Evolutionary conservation across 441 rosid species (phyloP).

Genomic region (Populus trichocarpa): DNA sequence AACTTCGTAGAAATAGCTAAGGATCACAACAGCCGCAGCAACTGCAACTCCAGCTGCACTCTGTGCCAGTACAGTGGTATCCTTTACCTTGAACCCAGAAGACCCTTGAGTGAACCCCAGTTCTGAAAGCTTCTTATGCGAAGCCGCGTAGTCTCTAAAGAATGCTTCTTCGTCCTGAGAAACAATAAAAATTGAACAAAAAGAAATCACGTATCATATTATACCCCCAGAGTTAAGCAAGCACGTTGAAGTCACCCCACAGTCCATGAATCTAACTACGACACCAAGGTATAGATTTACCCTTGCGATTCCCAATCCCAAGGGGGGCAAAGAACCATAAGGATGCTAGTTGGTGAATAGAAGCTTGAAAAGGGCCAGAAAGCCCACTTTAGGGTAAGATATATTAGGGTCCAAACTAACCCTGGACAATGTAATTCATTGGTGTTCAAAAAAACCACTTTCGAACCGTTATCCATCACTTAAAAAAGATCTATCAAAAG

Average conservation of each 20-base stretch:
- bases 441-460: not conserved
- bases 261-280: not conserved
- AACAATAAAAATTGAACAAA: not conserved
- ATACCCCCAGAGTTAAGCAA: not conserved
- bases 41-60: slow-evolving; percentile 77
- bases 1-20: slow-evolving; percentile 75
- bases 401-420: not conserved
- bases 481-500: not conserved
- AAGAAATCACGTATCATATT: not conserved
- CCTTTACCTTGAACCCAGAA: slow-evolving; percentile 43
- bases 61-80: slow-evolving; percentile 58
- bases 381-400: not conserved
- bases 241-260: not conserved
- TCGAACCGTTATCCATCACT: not conserved
- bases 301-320: not conserved
- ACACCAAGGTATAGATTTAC: not conserved
- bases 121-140: slow-evolving; percentile 89
- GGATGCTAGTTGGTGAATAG: not conserved
- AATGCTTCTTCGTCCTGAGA: slow-evolving; percentile 80
- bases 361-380: not conserved
- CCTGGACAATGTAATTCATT: too few species aligned
- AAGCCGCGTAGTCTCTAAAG: slow-evolving; percentile 63
- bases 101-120: slow-evolving; percentile 60
- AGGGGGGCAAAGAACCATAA: not conserved
- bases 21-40: slow-evolving; percentile 74